phyloP scores from a whole-genome alignment of 495 filamentous ascomycete species.

The Xylaria scruposa region DNA sequence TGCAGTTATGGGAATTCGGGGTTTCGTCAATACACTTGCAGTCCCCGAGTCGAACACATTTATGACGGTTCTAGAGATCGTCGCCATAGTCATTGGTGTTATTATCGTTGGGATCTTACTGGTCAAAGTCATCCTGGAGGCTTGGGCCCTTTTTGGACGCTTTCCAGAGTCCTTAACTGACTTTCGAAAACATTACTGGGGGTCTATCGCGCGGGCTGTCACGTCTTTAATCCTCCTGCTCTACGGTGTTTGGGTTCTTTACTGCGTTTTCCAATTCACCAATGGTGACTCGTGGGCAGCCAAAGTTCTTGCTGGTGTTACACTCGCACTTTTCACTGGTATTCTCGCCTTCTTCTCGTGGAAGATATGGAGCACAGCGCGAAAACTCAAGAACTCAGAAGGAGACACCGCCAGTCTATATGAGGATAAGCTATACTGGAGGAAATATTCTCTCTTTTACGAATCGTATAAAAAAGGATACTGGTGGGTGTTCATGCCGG shows the following conservation, averaged over 20 bases:
- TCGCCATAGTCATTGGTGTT: constrained; percentile 82
- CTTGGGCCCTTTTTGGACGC: constrained; percentile 86
- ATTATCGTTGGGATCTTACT: constrained; percentile 88
- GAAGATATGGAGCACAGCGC: constrained; percentile 81
- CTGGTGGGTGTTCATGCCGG: constrained; percentile 96
- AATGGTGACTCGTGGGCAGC: constrained; percentile 96
- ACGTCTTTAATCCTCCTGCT: constrained; percentile 89
- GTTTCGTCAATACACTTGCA: constrained; percentile 74
- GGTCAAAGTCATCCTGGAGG: constrained; percentile 89
- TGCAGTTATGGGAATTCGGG: constrained; percentile 72
- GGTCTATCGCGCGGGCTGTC: constrained; percentile 83
- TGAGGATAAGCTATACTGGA: constrained; percentile 89
- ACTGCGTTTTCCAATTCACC: constrained; percentile 94
- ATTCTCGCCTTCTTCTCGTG: constrained; percentile 79
- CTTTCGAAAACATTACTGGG: constrained; percentile 97
- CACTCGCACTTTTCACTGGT: constrained; percentile 78
- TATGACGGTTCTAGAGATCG: constrained; percentile 91
- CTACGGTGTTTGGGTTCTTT: constrained; percentile 94
- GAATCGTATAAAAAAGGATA: constrained; percentile 90
- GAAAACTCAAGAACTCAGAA: constrained; percentile 72
- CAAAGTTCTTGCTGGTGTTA: constrained; percentile 82
- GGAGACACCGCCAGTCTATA: constrained; percentile 78
- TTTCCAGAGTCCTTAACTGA: constrained; percentile 81
- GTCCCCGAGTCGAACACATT: constrained; percentile 92
- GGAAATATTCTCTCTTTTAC: constrained; percentile 97